Conservation (phyloP, 306 rosid genomes). For the Quercus bicolor region DNA sequence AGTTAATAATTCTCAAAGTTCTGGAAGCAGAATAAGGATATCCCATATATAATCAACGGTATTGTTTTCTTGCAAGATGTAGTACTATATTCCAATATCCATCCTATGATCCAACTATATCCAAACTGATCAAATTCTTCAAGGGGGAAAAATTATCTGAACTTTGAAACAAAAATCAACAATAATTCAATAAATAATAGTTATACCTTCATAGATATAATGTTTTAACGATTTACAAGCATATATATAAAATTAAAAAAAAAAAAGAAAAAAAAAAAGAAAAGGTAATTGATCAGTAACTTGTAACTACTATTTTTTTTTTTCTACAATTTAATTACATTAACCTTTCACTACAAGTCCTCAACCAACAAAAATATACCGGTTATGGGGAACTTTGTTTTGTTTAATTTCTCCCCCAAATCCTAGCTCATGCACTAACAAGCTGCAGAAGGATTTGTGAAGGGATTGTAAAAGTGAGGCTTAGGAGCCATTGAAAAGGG, state of each 20-base stretch:
- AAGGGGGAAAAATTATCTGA: neutral
- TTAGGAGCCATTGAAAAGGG: slow-evolving; percentile 64
- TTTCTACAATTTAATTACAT: slow-evolving; percentile 55
- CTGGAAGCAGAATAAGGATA: neutral
- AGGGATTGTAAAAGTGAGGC: slow-evolving; percentile 66
- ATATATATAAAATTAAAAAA: slow-evolving; percentile 18
- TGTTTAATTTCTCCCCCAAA: neutral
- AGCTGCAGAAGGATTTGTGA: slow-evolving; percentile 85
- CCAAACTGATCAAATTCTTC: neutral
- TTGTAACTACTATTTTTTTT: slow-evolving; percentile 28
- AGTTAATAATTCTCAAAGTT: neutral
- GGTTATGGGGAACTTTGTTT: slow-evolving; percentile 20
- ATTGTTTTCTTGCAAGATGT: neutral
- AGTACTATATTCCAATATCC: neutral
- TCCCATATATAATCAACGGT: neutral
- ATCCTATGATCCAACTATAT: too few relatives aligned
- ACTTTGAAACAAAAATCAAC: neutral
- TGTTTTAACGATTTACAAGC: slow-evolving; percentile 44
- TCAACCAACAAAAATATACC: slow-evolving; percentile 59
- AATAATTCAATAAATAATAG: slow-evolving; percentile 25
- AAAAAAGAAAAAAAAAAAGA: neutral
- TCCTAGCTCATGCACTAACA: slow-evolving; percentile 40
- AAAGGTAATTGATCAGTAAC: slow-evolving; percentile 33
- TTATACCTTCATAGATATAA: slow-evolving; percentile 34
- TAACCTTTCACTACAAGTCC: slow-evolving; percentile 39